phyloP scores from a whole-genome alignment of 176 grass and related monocot species.

The Triticum turgidum region DNA sequence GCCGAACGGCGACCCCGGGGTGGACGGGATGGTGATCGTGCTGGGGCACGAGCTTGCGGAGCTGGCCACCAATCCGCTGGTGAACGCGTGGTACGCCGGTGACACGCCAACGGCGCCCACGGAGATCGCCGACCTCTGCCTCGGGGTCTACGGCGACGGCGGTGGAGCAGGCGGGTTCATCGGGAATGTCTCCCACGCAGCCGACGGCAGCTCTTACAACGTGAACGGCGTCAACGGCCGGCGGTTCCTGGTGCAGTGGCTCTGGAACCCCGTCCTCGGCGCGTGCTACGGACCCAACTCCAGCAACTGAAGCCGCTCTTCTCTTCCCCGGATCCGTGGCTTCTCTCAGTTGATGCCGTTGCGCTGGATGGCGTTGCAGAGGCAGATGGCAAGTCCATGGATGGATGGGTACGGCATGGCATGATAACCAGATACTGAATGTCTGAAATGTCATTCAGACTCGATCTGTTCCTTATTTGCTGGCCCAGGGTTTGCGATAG shows the following conservation, averaged over 20 bases:
- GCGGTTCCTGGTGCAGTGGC: conserved; percentile 83
- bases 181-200: conserved; percentile 57
- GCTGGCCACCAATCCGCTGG: conserved; percentile 65
- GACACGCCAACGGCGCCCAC: conserved; percentile 74
- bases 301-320: conserved; percentile 36
- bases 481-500: background rate
- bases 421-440: too few species aligned
- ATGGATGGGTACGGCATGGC: too few species aligned
- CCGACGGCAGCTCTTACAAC: conserved; percentile 65
- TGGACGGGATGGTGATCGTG: conserved; percentile 85
- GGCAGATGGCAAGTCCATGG: background rate
- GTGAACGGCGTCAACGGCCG: conserved; percentile 71
- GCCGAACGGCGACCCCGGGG: conserved; percentile 67
- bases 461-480: background rate
- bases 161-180: conserved; percentile 60
- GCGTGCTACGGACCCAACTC: conserved; percentile 82
- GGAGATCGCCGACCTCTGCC: conserved; percentile 90
- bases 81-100: conserved; percentile 89
- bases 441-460: background rate
- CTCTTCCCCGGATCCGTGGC: conserved; percentile 21
- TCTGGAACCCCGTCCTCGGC: conserved; percentile 63
- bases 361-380: conserved; percentile 27
- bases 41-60: conserved; percentile 80
- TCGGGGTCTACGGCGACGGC: conserved; percentile 71
- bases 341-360: conserved; percentile 10